Base-by-base conservation (phyloP, 2,329 filamentous ascomycete species). In the Sordariomycetes sp. region DNA sequence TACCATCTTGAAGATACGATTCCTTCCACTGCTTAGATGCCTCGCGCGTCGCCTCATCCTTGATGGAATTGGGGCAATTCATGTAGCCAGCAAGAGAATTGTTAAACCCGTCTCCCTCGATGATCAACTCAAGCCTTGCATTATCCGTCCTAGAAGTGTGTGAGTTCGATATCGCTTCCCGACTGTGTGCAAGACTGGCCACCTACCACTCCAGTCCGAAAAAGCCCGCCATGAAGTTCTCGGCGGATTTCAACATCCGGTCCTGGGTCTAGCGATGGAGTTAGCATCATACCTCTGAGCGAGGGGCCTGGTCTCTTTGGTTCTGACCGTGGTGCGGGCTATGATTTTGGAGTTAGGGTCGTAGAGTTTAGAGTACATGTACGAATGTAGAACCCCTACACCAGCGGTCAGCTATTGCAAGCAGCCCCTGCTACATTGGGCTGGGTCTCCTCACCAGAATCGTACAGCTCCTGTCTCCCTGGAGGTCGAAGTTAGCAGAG, bases 171-270 rank as follows among this genome's bases (percentile, higher is more conserved):
- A 20, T 6, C 32, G 3, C 28, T 32, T 28, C n/a, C 14, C 28
- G 37, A 18, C 2, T 25, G 14, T n/a, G 51, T 48, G 28, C 1
- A 6, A 14, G 14, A 22, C n/a, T 24, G 18, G 4, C 22, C 28
- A 58, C 70, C 35, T 64, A 77, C 76, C 87, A 91, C 53, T 86
- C 80, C 0, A 90, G 77, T 0, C 88, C 88, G 66, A 91, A 91
- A 73, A 91, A 91, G 0, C 88, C 88, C 6, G 87, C 85, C 66
- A 90, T 72, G 70, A 90, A 91, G 69, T 91, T 87, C 69, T 91
- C 87, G 3, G 87, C 87, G 46, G 80, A 86, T 68, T 90, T 85
- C 24, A 87, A 74, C 88, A 91, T 91, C 25, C 88, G 82, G 66
- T 89, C 83, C 67, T 91, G 86, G 1, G 87, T 89, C 74, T 77